Evolutionary conservation across 2,329 filamentous ascomycete species (phyloP).

Genomic region (Escovopsis sp.): DNA sequence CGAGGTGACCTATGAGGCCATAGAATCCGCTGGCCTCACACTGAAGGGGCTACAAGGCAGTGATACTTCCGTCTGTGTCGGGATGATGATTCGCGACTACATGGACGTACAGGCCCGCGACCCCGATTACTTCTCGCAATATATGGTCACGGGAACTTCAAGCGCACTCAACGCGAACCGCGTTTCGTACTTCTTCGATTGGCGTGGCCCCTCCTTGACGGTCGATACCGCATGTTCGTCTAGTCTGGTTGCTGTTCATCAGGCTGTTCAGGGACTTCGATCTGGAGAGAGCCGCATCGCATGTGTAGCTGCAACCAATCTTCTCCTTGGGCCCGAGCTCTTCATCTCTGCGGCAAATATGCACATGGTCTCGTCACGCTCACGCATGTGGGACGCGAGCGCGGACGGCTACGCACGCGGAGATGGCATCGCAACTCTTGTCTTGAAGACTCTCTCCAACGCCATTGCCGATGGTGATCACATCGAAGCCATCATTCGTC

Average conservation of each 20-base stretch:
- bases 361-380: conserved; percentile 7
- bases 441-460: conserved; percentile 29
- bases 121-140: conserved; percentile 4
- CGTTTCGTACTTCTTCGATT: conserved; percentile 2
- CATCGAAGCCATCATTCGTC: conserved; percentile 20
- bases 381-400: conserved; percentile 19
- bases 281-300: conserved; percentile 13
- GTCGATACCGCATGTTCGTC: conserved; percentile 23
- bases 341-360: conserved; percentile 5
- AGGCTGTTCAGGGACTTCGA: conserved; percentile 18
- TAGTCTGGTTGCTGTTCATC: conserved; percentile 3
- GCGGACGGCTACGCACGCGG: conserved; percentile 36
- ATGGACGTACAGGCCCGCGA: conserved; percentile 5
- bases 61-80: conserved; percentile 14
- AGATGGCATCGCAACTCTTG: conserved; percentile 20
- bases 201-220: conserved; percentile 15
- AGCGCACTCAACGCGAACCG: conserved; percentile 18
- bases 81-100: conserved; percentile 10
- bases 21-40: conserved; percentile 22
- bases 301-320: conserved; percentile 15
- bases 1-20: conserved; percentile 25
- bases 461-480: conserved; percentile 29
- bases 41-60: conserved; percentile 13
- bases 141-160: conserved; percentile 14
- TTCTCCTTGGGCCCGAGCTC: conserved; percentile 21